Conservation (phyloP, 352 stramenopile genomes). For the Phytophthora fragariaefolia region DNA sequence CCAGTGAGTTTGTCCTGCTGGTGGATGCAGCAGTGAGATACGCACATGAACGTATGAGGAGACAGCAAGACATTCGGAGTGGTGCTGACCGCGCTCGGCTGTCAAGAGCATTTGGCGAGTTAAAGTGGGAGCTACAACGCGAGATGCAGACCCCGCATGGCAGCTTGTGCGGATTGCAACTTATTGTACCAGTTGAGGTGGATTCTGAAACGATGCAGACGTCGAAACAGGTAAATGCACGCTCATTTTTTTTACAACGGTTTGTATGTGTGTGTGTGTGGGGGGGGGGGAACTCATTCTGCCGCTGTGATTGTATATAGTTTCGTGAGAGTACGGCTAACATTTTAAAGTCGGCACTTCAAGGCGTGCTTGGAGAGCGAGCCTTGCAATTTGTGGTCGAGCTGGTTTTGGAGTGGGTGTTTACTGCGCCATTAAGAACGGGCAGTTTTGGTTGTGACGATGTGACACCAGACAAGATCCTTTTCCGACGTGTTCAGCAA, state of each 20-base stretch:
- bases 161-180: neutral
- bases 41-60: conserved; percentile 10
- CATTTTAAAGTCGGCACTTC: conserved; percentile 50
- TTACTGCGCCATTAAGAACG: conserved; percentile 13
- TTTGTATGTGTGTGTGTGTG: no score
- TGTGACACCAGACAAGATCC: conserved; percentile 1
- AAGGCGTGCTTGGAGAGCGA: conserved; percentile 42
- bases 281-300: no score
- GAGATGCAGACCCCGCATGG: conserved; percentile 17
- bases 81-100: conserved; percentile 27
- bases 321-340: conserved; percentile 28
- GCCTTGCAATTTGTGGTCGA: conserved; percentile 37
- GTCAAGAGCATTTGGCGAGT: conserved; percentile 39
- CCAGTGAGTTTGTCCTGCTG: conserved; percentile 66
- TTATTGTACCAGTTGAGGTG: conserved; percentile 24
- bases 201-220: conserved; percentile 22
- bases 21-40: conserved; percentile 41
- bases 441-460: neutral
- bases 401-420: conserved; percentile 67
- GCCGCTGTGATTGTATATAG: conserved; percentile 27
- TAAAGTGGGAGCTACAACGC: conserved; percentile 44
- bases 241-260: no score
- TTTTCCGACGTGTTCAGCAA: conserved; percentile 42
- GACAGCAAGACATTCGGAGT: neutral
- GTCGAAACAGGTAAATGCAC: conserved; percentile 30